Percentiles rank a stretch among this genome's conserved stretches.
Conservation (phyloP, 257 asterid genomes). For the Solanum arcanum region DNA sequence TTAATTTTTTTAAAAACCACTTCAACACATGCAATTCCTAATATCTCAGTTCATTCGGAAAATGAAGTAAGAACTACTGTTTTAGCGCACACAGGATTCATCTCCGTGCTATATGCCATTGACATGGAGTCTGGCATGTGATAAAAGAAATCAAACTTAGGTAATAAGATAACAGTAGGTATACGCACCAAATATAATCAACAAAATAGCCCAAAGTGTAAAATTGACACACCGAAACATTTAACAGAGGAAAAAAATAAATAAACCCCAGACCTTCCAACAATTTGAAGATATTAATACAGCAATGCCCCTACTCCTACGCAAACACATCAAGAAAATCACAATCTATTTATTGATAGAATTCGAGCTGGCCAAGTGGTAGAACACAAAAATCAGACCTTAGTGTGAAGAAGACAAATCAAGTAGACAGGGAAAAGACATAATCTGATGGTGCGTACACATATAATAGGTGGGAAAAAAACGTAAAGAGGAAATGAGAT, state of each 20-base stretch:
- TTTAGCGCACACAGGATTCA: neutral
- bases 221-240: neutral
- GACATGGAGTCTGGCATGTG: neutral
- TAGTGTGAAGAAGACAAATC: neutral
- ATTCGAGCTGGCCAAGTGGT: neutral
- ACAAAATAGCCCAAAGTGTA: neutral
- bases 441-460: neutral
- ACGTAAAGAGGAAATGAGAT: neutral
- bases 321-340: neutral
- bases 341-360: neutral
- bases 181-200: neutral
- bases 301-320: neutral
- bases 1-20: neutral
- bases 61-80: neutral
- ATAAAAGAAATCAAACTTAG: neutral
- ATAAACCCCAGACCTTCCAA: neutral
- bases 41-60: neutral
- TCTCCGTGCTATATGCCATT: neutral
- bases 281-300: neutral
- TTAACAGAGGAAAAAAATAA: neutral
- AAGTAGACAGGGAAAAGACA: neutral
- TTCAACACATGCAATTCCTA: neutral
- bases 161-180: neutral
- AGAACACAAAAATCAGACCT: neutral
- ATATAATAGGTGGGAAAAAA: neutral